These are phyloP conservation scores for Acrocalymma vagum DNA, from an alignment of 2,329 filamentous ascomycete species.

Conservation along the genomic window DNA sequence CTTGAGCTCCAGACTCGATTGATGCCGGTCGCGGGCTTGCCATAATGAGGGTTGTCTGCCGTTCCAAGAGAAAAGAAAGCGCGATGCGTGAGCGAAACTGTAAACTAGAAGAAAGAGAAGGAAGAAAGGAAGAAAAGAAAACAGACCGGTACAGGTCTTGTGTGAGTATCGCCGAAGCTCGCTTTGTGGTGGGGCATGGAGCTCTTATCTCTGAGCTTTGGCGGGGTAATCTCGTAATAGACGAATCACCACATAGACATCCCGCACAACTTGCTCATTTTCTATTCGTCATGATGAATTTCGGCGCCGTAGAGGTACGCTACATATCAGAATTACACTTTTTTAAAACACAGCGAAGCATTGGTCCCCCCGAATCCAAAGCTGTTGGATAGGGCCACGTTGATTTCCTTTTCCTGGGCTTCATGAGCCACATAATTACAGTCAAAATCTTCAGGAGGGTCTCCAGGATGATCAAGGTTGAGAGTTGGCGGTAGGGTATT, in stretches of 20 bases:
- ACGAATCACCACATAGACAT: no score
- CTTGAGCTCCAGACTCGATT: conserved; percentile 12
- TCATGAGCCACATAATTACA: conserved; percentile 85
- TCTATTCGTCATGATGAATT: no score
- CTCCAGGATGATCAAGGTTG: conserved; percentile 73
- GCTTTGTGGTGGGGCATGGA: conserved; percentile 12
- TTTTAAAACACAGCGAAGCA: conserved; percentile 82
- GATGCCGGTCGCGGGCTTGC: conserved; percentile 15
- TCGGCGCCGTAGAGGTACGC: no score
- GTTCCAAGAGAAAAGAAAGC: no score
- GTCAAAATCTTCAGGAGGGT: conserved; percentile 68
- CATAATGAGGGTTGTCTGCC: no score
- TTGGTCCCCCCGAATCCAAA: conserved; percentile 99
- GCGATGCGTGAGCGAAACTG: background rate
- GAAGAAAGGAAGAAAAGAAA: background rate
- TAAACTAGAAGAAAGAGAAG: background rate
- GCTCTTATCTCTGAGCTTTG: conserved; percentile 12
- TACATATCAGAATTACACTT: no score
- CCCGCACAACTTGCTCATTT: no score
- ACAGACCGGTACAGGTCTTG: background rate
- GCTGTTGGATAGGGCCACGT: conserved; percentile 87
- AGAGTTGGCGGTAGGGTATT: conserved; percentile 84
- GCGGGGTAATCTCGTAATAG: no score
- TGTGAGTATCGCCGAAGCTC: conserved; percentile 4
- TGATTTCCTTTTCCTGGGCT: conserved; percentile 74